Conservation (phyloP, 768 basidiomycete species). For the Tephrocybe rancida region DNA sequence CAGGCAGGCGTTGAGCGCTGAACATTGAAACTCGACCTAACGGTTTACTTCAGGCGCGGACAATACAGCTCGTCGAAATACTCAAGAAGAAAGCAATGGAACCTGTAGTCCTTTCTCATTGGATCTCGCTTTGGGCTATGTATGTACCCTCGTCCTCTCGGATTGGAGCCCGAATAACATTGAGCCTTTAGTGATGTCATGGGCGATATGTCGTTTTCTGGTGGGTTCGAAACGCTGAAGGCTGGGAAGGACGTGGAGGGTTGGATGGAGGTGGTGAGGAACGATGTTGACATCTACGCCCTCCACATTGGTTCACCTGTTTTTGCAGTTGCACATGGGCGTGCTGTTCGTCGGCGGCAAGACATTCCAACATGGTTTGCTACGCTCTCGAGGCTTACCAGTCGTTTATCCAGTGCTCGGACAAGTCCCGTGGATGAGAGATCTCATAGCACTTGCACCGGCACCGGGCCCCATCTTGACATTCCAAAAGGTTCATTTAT, state of each 20-base stretch:
- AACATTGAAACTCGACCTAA: neutral
- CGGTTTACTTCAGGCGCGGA: slow-evolving; percentile 1
- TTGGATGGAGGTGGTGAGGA: slow-evolving; percentile 24
- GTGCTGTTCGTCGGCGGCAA: slow-evolving; percentile 21
- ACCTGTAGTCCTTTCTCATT: slow-evolving; percentile 16
- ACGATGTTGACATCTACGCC: neutral
- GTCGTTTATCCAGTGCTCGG: slow-evolving; percentile 15
- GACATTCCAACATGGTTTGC: neutral
- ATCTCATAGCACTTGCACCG: slow-evolving; percentile 18
- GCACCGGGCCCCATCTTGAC: slow-evolving; percentile 20
- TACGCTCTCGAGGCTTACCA: neutral
- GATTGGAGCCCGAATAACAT: neutral
- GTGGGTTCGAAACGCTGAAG: slow-evolving; percentile 25
- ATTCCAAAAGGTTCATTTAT: slow-evolving; percentile 20
- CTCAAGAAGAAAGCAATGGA: neutral
- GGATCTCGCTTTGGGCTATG: slow-evolving; percentile 19
- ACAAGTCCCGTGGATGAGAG: slow-evolving; percentile 25
- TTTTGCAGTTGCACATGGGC: slow-evolving; percentile 20
- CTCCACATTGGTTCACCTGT: neutral
- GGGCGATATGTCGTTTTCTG: slow-evolving; percentile 29
- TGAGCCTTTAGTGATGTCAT: slow-evolving; percentile 21
- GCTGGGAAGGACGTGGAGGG: slow-evolving; percentile 23
- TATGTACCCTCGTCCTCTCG: slow-evolving; percentile 1
- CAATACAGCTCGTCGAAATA: slow-evolving; percentile 13
- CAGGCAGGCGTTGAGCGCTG: neutral